phyloP scores from a whole-genome alignment of 2,329 filamentous ascomycete genomes.

The Paecilomyces sp. region DNA sequence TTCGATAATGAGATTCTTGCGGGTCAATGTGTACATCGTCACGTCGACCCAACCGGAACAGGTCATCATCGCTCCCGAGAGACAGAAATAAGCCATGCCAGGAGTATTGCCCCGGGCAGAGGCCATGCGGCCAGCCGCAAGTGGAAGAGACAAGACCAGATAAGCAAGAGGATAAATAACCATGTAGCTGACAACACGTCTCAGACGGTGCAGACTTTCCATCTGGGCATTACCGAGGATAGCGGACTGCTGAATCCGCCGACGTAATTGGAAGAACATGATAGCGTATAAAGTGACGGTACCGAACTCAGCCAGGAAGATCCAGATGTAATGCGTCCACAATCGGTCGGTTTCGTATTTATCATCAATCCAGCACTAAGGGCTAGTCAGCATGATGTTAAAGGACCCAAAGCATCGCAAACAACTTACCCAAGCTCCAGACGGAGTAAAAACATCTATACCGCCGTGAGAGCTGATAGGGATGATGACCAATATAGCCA shows the following conservation, averaged over 20 bases:
- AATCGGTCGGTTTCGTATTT: slow-evolving; percentile 39
- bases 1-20: slow-evolving; percentile 48
- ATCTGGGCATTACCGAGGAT: slow-evolving; percentile 28
- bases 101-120: slow-evolving; percentile 26
- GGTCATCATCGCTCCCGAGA: slow-evolving; percentile 50
- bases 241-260: slow-evolving; percentile 32
- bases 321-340: slow-evolving; percentile 49
- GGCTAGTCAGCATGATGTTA: slow-evolving; percentile 5
- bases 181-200: slow-evolving; percentile 41
- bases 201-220: slow-evolving; percentile 31
- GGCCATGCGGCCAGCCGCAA: slow-evolving; percentile 44
- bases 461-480: slow-evolving; percentile 38
- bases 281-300: slow-evolving; percentile 43
- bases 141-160: slow-evolving; percentile 56
- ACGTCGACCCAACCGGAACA: slow-evolving; percentile 55
- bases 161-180: slow-evolving; percentile 47
- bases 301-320: slow-evolving; percentile 47
- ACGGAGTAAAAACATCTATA: slow-evolving; percentile 38
- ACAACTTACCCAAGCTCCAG: slow-evolving; percentile 44
- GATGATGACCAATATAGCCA: slow-evolving; percentile 40
- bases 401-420: neutral
- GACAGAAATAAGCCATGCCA: slow-evolving; percentile 39
- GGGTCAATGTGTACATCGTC: slow-evolving; percentile 51
- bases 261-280: slow-evolving; percentile 43
- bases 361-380: slow-evolving; percentile 45